Conservation (phyloP, 371 early-diverging fungal genomes). For the Dichotomocladium elegans region DNA sequence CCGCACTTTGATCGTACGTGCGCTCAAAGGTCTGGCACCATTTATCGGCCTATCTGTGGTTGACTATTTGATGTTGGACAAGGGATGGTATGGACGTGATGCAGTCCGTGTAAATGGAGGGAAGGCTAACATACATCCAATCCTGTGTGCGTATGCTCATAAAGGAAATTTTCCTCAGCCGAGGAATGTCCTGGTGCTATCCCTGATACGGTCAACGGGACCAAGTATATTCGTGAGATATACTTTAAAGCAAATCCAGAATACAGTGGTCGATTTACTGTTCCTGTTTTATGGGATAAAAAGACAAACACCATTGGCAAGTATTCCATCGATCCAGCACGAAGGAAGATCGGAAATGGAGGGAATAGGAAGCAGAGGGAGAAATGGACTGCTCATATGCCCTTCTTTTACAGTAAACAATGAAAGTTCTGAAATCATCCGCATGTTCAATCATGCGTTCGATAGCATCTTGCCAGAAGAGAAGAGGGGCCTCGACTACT, state of each 20-base stretch:
- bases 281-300: slow-evolving; percentile 91
- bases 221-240: slow-evolving; percentile 74
- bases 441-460: slow-evolving; percentile 89
- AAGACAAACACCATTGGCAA: slow-evolving; percentile 82
- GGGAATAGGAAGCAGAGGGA: background rate
- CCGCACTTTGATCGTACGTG: slow-evolving; percentile 80
- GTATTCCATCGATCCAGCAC: too few species aligned
- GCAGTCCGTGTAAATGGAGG: background rate
- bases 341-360: background rate
- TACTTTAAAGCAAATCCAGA: slow-evolving; percentile 86
- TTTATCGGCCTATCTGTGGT: slow-evolving; percentile 83
- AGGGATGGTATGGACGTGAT: slow-evolving; percentile 70
- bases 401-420: slow-evolving; percentile 73
- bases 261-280: slow-evolving; percentile 82
- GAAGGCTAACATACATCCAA: background rate
- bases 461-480: slow-evolving; percentile 66
- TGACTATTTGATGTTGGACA: slow-evolving; percentile 71
- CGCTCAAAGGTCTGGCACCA: slow-evolving; percentile 81
- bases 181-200: slow-evolving; percentile 78
- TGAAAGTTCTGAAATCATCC: slow-evolving; percentile 93
- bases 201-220: slow-evolving; percentile 70
- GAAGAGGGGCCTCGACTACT: slow-evolving; percentile 64
- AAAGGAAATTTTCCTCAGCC: slow-evolving; percentile 61
- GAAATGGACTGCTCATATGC: background rate
- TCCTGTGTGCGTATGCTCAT: slow-evolving; percentile 4